A percentile compares a stretch with the other conserved stretches of the same genome.
Evolutionary conservation across 1,284 basidiomycete species (phyloP).

Genomic region (Cryptococcus amylolentus): DNA sequence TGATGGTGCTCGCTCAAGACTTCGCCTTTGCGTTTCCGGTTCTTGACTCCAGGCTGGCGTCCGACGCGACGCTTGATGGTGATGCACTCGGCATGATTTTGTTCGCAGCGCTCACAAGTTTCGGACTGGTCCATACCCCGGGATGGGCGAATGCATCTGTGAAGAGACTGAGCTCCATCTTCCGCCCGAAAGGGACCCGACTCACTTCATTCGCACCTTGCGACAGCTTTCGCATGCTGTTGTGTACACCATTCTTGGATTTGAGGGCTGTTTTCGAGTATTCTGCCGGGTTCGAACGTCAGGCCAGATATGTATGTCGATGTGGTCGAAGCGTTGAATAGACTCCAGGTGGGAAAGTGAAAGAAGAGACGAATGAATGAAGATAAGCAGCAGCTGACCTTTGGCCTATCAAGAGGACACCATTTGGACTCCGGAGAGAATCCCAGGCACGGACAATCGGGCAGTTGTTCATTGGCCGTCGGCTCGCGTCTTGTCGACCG

Average conservation of each 20-base stretch:
- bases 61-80: conserved; percentile 15
- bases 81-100: conserved; percentile 2
- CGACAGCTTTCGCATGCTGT: conserved; percentile 19
- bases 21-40: conserved; percentile 8
- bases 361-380: not conserved
- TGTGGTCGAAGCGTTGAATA: not conserved
- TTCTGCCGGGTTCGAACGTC: no score
- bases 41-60: conserved; percentile 17
- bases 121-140: conserved; percentile 11
- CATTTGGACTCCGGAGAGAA: not conserved
- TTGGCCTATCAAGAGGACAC: not conserved
- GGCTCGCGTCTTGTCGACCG: no score
- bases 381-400: not conserved
- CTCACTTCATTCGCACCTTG: conserved; percentile 14
- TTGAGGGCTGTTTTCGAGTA: not conserved
- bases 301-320: not conserved
- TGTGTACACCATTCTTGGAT: conserved; percentile 9
- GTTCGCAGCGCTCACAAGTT: conserved; percentile 10
- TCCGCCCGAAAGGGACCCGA: not conserved
- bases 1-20: not conserved
- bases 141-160: conserved; percentile 13
- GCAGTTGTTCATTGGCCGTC: no score
- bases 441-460: no score
- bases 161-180: not conserved
- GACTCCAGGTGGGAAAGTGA: not conserved